Percentiles rank a stretch among this genome's conserved stretches.
Conservation (phyloP, 2,329 filamentous ascomycete genomes). For the Cytospora leucostoma region DNA sequence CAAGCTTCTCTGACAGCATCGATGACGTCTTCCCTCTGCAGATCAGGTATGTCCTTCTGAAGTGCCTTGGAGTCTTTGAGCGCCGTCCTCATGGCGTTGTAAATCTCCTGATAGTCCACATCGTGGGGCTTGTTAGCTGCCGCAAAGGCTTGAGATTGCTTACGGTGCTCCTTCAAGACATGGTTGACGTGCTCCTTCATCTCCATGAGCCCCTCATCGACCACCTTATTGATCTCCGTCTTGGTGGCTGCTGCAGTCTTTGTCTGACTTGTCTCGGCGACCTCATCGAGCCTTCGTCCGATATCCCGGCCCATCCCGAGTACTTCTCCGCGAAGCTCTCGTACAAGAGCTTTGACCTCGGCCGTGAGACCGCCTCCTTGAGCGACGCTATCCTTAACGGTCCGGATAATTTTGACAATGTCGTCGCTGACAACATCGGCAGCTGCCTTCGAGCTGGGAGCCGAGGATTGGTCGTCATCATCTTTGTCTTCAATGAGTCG, state of each 20-base stretch:
- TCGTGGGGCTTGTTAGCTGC: conserved; percentile 57
- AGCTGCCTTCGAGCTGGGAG: conserved; percentile 45
- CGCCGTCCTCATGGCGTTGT: conserved; percentile 79
- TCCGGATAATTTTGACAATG: conserved; percentile 76
- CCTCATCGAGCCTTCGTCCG: conserved; percentile 79
- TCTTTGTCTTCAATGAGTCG: conserved; percentile 45
- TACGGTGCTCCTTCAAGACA: conserved; percentile 73
- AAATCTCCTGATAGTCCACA: conserved; percentile 81
- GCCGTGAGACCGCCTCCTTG: conserved; percentile 87
- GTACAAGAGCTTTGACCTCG: conserved; percentile 86
- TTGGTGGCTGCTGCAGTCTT: conserved; percentile 57
- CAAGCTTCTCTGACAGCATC: conserved; percentile 86
- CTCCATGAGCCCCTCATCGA: conserved; percentile 78
- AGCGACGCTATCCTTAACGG: conserved; percentile 87
- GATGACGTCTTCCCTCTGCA: conserved; percentile 81
- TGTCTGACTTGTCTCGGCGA: conserved; percentile 48
- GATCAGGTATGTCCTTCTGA: conserved; percentile 48
- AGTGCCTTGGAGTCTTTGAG: conserved; percentile 61
- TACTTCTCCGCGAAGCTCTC: conserved; percentile 88
- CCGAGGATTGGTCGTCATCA: conserved; percentile 46
- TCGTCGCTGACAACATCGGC: conserved; percentile 72
- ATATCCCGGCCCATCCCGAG: conserved; percentile 93
- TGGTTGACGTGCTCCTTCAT: conserved; percentile 83
- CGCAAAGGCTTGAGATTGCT: conserved; percentile 65
- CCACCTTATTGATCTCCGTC: conserved; percentile 73